phyloP scores from a whole-genome alignment of 2,329 filamentous ascomycete species.

The Exophiala calicioides region DNA sequence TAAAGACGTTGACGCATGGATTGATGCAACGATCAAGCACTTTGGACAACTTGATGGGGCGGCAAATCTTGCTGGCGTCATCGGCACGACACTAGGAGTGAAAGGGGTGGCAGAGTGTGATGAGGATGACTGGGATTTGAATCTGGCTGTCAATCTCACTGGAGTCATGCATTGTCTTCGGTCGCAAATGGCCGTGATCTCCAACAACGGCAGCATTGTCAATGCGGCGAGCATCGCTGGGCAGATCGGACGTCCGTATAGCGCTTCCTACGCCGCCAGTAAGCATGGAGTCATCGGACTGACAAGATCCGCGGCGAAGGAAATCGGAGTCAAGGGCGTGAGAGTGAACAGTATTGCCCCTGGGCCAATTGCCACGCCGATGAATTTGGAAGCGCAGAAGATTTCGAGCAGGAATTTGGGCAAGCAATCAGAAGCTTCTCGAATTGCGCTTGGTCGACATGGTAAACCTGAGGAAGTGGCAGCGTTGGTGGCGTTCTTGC shows the following conservation, averaged over 20 bases:
- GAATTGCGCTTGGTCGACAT: not conserved
- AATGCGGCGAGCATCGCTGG: conserved; percentile 46
- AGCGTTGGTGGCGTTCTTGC: conserved; percentile 48
- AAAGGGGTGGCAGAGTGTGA: conserved; percentile 3
- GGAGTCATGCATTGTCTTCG: conserved; percentile 44
- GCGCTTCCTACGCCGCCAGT: conserved; percentile 44
- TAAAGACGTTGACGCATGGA: conserved; percentile 36
- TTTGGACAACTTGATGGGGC: conserved; percentile 33
- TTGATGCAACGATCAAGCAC: conserved; percentile 36
- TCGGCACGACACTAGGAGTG: conserved; percentile 12
- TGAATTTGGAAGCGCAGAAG: too few relatives aligned
- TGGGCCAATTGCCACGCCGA: too few relatives aligned
- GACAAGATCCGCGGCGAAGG: conserved; percentile 42
- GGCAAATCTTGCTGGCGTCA: conserved; percentile 13
- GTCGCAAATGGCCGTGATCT: conserved; percentile 45
- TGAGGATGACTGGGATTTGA: conserved; percentile 40
- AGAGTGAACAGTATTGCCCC: conserved; percentile 37
- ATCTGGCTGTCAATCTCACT: conserved; percentile 43
- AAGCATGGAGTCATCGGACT: conserved; percentile 49
- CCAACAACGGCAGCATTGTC: conserved; percentile 40
- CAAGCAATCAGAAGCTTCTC: too few relatives aligned
- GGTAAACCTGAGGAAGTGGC: conserved; percentile 36
- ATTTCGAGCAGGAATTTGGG: too few relatives aligned
- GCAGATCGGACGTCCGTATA: conserved; percentile 37
- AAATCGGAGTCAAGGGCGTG: conserved; percentile 36